Evolutionary conservation across 148 eudicot genomes (phyloP), one percentile per base, ranked within the genome.

Genomic region (Arbutus unedo): DNA sequence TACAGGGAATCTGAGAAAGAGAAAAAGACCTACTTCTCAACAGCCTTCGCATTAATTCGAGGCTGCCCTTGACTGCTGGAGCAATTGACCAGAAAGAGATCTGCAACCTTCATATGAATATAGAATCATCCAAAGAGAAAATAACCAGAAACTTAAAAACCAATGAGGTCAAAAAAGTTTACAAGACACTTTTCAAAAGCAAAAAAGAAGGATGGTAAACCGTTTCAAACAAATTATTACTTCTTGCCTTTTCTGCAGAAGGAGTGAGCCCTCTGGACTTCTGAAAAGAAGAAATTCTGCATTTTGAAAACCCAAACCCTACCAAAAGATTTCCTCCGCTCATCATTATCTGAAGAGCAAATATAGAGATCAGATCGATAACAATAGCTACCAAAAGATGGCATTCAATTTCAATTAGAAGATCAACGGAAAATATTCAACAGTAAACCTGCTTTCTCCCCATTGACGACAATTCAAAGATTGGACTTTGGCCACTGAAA

Each of bases 21-120:
- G 44, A 16, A 54, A 80, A 75, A 5, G 50, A 72, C 91, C 57
- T 83, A 93, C 97, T 89, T 93, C 87, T 89, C 87, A 78, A 53
- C 81, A 71, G 85, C 80, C 80, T 78, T 83, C 18, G 87, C 48
- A 74, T 77, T 49, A 21, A 7, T 45, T 43, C 77, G 62, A 18
- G 83, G 77, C 59, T 72, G 55, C 78, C 59, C 74, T 51, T 82
- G 81, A 21, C 47, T 77, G 59, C 47, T 31, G 45, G 77, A 72
- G 79, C 71, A 47, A 70, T 55, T 59, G 49, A 84, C 77, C 57
- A 55, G 68, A 8, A 80, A 75, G 38, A 49, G 72, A 31, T 72
- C 50, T 15, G 38, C 50, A 31, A 59, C 79, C 85, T 84, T 55
- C 56, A 64, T 3, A 75, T 45, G 4, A 75, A 78, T 13, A 50